These are phyloP conservation scores for Orobanche coerulescens DNA, from an alignment of 257 asterid genomes.

Conservation along the genomic window DNA sequence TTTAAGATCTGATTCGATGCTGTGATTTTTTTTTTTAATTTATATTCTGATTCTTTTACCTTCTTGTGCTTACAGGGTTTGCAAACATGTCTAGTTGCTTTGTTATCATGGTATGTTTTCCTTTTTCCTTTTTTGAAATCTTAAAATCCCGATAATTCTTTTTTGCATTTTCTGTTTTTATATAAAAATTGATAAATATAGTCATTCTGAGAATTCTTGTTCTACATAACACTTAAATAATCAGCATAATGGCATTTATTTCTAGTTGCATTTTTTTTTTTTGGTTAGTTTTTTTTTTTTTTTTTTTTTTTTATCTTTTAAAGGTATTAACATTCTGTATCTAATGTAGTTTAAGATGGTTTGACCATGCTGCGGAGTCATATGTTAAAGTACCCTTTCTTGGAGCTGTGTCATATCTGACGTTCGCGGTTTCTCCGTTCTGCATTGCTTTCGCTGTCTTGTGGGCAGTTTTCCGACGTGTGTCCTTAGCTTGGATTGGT, in stretches of 20 bases:
- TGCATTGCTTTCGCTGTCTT: constrained; percentile 81
- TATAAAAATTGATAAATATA: not conserved
- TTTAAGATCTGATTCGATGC: too few relatives aligned
- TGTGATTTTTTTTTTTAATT: not conserved
- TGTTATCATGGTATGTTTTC: constrained; percentile 71
- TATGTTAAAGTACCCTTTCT: constrained; percentile 67
- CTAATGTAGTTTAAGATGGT: constrained; percentile 85
- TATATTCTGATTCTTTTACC: constrained; percentile 20
- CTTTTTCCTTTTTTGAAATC: constrained; percentile 2
- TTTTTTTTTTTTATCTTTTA: not conserved
- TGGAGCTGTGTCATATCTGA: constrained; percentile 81
- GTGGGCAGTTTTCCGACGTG: constrained; percentile 82
- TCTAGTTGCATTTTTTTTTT: not conserved
- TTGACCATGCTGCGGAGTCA: constrained; percentile 57
- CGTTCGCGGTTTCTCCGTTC: constrained; percentile 82
- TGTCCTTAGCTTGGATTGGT: constrained; percentile 93
- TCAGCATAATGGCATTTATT: not conserved
- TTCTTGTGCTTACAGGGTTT: constrained; percentile 57
- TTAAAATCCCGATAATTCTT: not conserved
- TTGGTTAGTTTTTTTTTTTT: not conserved
- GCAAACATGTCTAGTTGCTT: constrained; percentile 87
- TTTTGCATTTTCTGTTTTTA: not conserved
- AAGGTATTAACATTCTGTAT: constrained; percentile 25
- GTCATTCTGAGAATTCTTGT: not conserved
- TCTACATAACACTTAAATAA: not conserved